Percentiles rank a stretch among this genome's conserved stretches.
Conservation (phyloP, 441 rosid species). For the Erysimum cheiri region DNA sequence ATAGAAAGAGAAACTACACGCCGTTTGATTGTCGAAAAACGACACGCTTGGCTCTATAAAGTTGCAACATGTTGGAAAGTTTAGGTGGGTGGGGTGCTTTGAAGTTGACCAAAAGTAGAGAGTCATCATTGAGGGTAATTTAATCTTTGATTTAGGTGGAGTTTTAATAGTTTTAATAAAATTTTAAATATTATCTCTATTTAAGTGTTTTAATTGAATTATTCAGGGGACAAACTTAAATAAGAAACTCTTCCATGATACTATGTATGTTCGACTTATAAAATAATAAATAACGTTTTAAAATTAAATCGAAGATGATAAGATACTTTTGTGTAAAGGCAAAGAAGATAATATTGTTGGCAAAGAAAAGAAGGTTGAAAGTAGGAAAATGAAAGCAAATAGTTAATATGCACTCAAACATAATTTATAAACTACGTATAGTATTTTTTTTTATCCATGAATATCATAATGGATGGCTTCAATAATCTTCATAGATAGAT, state of each 20-base stretch:
- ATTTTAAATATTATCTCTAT: not conserved
- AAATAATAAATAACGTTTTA: not conserved
- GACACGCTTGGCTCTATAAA: not conserved
- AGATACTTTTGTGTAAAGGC: conserved; percentile 30
- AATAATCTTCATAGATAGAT: not conserved
- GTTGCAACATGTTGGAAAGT: conserved; percentile 17
- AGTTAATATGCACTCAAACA: conserved; percentile 4
- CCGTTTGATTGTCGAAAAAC: conserved; percentile 1
- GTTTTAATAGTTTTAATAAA: not conserved
- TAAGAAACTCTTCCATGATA: not conserved
- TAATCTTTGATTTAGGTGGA: conserved; percentile 6
- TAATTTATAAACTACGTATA: not conserved
- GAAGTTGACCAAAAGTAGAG: conserved; percentile 28
- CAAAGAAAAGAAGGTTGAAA: conserved; percentile 5
- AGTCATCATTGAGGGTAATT: conserved; percentile 7
- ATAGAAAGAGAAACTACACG: conserved; percentile 18
- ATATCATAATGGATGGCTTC: conserved; percentile 1
- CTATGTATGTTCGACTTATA: not conserved
- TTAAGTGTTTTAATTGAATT: not conserved
- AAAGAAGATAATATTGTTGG: conserved; percentile 29
- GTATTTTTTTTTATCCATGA: not conserved
- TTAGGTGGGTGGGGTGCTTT: conserved; percentile 3
- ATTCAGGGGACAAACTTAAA: not conserved
- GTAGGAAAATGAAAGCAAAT: conserved; percentile 3
- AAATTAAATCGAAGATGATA: conserved; percentile 10